These are phyloP conservation scores for Boletus tylopilopsis DNA, from an alignment of 768 basidiomycete genomes.

Conservation along the genomic window DNA sequence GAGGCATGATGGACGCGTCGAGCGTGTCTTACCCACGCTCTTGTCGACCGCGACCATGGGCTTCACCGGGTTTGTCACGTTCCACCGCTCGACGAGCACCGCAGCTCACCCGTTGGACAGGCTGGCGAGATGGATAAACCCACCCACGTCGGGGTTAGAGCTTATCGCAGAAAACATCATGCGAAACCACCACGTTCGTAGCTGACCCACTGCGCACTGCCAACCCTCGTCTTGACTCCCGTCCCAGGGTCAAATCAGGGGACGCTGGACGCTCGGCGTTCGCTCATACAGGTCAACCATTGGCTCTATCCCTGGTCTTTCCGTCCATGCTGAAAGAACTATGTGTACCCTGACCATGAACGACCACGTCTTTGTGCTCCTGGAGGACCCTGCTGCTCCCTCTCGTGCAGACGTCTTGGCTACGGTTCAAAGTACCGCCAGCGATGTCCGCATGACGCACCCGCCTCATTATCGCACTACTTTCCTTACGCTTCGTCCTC, in stretches of 20 bases:
- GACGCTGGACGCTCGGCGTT: conserved; percentile 67
- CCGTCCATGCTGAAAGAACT: conserved; percentile 55
- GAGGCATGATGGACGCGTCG: conserved; percentile 27
- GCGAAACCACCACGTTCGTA: conserved; percentile 62
- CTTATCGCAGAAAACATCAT: conserved; percentile 66
- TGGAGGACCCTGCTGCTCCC: conserved; percentile 75
- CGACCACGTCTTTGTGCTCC: conserved; percentile 72
- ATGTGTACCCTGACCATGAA: conserved; percentile 79
- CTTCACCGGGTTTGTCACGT: conserved; percentile 51
- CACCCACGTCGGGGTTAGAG: conserved; percentile 68
- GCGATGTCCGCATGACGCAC: conserved; percentile 15
- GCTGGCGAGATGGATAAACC: conserved; percentile 78
- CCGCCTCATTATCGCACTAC: conserved; percentile 69
- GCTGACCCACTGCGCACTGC: conserved; percentile 5
- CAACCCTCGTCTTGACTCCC: conserved; percentile 13
- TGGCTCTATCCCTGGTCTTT: conserved; percentile 47
- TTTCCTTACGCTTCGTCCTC: conserved; percentile 71
- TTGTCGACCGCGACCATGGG: conserved; percentile 43
- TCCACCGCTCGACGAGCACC: not conserved
- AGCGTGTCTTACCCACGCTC: conserved; percentile 9
- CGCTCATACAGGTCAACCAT: conserved; percentile 76
- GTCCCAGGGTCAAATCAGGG: conserved; percentile 52
- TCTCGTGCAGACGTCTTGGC: conserved; percentile 54
- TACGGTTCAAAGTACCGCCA: conserved; percentile 12
- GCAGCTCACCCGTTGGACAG: conserved; percentile 33